Evolutionary conservation across 2,329 filamentous ascomycete species (phyloP).

Genomic region (Monilinia fructigena): DNA sequence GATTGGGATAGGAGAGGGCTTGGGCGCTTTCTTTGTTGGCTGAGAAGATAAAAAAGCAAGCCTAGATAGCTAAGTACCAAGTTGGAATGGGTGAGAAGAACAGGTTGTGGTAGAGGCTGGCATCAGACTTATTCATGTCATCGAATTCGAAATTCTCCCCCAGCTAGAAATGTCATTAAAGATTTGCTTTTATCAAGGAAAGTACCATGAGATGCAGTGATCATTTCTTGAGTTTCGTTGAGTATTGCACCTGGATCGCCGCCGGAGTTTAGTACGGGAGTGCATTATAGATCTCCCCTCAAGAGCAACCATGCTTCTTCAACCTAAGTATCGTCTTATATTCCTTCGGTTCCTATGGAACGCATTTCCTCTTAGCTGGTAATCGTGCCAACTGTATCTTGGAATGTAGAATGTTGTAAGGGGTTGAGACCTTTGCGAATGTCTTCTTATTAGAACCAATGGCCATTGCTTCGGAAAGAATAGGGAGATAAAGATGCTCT

Average conservation of each 20-base stretch:
- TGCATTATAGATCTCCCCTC: constrained; percentile 25
- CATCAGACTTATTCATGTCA: no score
- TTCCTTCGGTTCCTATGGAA: constrained; percentile 25
- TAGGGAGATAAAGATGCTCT: constrained; percentile 24
- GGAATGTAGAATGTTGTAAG: constrained; percentile 16
- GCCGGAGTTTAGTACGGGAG: constrained; percentile 19
- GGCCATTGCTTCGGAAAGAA: constrained; percentile 31
- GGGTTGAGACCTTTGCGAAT: constrained; percentile 17
- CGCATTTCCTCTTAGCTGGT: constrained; percentile 22
- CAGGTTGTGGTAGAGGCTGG: no score
- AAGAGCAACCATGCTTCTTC: constrained; percentile 23
- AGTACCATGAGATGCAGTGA: no score
- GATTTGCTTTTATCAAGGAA: no score
- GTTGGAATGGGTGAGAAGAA: no score
- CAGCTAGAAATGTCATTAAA: no score
- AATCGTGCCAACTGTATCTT: constrained; percentile 6
- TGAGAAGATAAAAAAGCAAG: no score
- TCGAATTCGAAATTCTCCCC: no score
- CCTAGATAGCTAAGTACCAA: no score
- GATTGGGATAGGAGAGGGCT: no score
- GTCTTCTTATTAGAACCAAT: not conserved
- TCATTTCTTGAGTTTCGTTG: constrained; percentile 26
- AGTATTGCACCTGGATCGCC: constrained; percentile 23
- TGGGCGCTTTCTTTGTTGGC: no score
- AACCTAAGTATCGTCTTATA: constrained; percentile 25